These are phyloP conservation scores for Moricandia moricandioides DNA, from an alignment of 345 rosid genomes.

Conservation along the genomic window DNA sequence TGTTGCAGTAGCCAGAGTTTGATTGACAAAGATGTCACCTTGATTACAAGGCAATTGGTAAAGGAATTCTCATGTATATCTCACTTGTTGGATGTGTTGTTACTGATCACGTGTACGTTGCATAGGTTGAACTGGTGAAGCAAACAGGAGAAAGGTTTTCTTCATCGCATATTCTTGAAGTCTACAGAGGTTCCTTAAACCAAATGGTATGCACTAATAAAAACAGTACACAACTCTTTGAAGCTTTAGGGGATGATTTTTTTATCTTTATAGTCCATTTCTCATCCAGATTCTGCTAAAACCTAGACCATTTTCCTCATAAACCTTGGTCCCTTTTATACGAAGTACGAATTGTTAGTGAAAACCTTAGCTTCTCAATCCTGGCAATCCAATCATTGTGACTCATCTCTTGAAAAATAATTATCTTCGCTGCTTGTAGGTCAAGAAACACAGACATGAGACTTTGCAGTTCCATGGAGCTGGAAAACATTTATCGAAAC, in stretches of 20 bases:
- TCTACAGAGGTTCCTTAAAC: constrained; percentile 89
- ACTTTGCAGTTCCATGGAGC: constrained; percentile 84
- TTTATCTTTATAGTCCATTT: neutral
- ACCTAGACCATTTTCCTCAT: neutral
- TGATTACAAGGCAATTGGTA: constrained; percentile 85
- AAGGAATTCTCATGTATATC: constrained; percentile 16
- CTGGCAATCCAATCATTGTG: constrained; percentile 8
- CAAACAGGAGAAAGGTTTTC: constrained; percentile 73
- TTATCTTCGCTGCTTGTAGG: constrained; percentile 48
- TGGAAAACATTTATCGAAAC: constrained; percentile 77
- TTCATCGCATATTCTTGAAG: constrained; percentile 85
- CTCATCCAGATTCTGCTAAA: constrained; percentile 7
- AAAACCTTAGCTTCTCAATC: neutral
- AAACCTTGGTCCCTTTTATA: neutral
- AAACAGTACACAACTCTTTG: neutral
- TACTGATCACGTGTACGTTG: constrained; percentile 15
- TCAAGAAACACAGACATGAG: constrained; percentile 82
- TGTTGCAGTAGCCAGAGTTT: constrained; percentile 61
- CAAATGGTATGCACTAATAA: constrained; percentile 57
- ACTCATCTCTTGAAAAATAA: constrained; percentile 2
- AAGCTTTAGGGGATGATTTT: constrained; percentile 3
- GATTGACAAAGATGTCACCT: constrained; percentile 84
- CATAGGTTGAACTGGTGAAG: constrained; percentile 88
- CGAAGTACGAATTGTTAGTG: neutral
- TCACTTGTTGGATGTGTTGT: constrained; percentile 20